Evolutionary conservation across 805 yeast species (phyloP).

Genomic region (Kluyveromyces starmeri): DNA sequence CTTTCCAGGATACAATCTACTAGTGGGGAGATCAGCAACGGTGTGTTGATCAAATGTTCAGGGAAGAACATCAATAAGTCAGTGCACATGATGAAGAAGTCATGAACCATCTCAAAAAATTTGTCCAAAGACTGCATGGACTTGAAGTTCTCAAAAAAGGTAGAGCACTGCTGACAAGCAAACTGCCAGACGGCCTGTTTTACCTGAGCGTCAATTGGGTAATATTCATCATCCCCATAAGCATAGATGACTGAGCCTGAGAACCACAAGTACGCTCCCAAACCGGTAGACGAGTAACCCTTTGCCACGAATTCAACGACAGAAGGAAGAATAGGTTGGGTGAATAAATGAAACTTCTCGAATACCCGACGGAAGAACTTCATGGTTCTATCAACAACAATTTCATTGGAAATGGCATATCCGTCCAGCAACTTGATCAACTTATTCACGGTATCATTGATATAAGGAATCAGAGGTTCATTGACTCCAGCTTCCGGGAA

Average conservation of each 20-base stretch:
- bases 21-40: constrained; percentile 41
- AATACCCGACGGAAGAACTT: constrained; percentile 60
- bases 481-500: constrained; percentile 21
- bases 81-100: constrained; percentile 71
- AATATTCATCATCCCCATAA: constrained; percentile 45
- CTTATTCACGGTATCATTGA: constrained; percentile 22
- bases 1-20: constrained; percentile 46
- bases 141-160: constrained; percentile 43
- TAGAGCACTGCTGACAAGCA: constrained; percentile 53
- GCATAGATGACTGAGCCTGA: constrained; percentile 76
- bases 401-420: constrained; percentile 16
- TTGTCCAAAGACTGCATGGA: constrained; percentile 18
- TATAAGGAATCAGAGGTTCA: constrained; percentile 24
- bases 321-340: constrained; percentile 46
- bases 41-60: constrained; percentile 24
- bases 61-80: constrained; percentile 71
- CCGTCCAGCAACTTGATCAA: constrained; percentile 18
- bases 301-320: constrained; percentile 58
- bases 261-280: constrained; percentile 85
- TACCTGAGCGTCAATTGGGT: constrained; percentile 30
- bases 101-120: constrained; percentile 62
- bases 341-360: constrained; percentile 35
- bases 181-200: constrained; percentile 64
- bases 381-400: constrained; percentile 57
- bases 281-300: constrained; percentile 60